Conservation (phyloP, 2,329 filamentous ascomycete genomes). For the Xylariales sp. region DNA sequence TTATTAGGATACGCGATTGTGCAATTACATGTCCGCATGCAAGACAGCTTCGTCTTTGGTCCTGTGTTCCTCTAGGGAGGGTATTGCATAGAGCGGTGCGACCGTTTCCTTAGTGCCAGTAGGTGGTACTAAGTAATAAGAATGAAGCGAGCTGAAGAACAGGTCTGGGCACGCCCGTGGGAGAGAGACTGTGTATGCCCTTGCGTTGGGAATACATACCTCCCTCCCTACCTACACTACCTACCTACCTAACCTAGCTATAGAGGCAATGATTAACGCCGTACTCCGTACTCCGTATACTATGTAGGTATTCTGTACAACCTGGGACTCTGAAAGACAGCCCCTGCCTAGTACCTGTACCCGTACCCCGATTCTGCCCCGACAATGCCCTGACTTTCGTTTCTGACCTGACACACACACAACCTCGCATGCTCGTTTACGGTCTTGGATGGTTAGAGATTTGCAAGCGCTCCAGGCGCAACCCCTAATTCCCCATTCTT, state of each 20-base stretch:
- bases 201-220: not conserved
- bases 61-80: not conserved
- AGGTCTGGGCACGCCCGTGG: not conserved
- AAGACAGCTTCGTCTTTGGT: conserved; percentile 11
- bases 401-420: conserved; percentile 25
- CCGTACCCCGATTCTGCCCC: too few relatives aligned
- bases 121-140: not conserved
- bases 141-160: conserved; percentile 22
- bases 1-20: not conserved
- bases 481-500: conserved; percentile 19
- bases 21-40: conserved; percentile 6
- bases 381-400: conserved; percentile 1
- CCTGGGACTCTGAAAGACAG: conserved; percentile 5
- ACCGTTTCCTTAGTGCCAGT: not conserved
- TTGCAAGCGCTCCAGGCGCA: conserved; percentile 29
- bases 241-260: too few relatives aligned
- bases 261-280: too few relatives aligned
- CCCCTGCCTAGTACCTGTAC: conserved; percentile 6
- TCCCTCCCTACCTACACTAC: too few relatives aligned
- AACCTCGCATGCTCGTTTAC: conserved; percentile 10
- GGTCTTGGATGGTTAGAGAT: conserved; percentile 35
- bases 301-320: not conserved
- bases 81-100: not conserved
- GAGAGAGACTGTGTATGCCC: too few relatives aligned
- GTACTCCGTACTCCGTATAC: too few relatives aligned